Conservation (phyloP, 2,329 filamentous ascomycete genomes). For the Fusarium tricinctum region DNA sequence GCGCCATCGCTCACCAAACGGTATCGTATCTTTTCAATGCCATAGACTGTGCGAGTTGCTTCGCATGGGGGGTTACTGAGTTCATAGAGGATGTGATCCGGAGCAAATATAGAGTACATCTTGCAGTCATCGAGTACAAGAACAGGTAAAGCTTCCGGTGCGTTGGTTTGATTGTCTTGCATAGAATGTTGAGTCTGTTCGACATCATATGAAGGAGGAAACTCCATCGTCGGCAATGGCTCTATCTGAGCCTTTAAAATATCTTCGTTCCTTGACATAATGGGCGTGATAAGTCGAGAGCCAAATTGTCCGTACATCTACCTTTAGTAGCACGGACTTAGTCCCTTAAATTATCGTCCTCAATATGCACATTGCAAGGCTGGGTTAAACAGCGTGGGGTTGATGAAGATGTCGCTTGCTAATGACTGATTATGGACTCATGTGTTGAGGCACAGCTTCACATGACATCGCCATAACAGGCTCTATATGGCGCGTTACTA, state of each 20-base stretch:
- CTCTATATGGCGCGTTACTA: neutral
- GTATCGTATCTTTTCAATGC: slow-evolving; percentile 49
- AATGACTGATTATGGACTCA: neutral
- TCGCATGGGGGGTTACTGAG: slow-evolving; percentile 46
- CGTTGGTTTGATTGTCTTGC: slow-evolving; percentile 2
- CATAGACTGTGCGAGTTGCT: slow-evolving; percentile 35
- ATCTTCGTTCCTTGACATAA: neutral
- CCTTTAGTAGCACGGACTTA: neutral
- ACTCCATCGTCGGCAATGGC: neutral
- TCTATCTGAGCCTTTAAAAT: neutral
- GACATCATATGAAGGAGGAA: slow-evolving; percentile 21
- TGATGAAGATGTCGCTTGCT: too few relatives aligned
- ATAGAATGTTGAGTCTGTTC: neutral
- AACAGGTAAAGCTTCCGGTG: slow-evolving; percentile 30
- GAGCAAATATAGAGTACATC: slow-evolving; percentile 42
- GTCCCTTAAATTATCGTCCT: neutral
- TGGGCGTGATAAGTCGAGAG: neutral
- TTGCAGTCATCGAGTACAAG: slow-evolving; percentile 41
- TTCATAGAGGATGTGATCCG: slow-evolving; percentile 44
- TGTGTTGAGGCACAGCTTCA: slow-evolving; percentile 8
- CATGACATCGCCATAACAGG: slow-evolving; percentile 7
- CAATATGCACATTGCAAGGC: neutral
- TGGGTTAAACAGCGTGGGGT: neutral
- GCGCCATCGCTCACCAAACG: slow-evolving; percentile 27
- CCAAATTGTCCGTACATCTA: too few relatives aligned